Percentiles rank a stretch among this genome's conserved stretches.
Evolutionary conservation across 495 filamentous ascomycete species (phyloP).

Genomic region (Thermochaetoides thermophila): DNA sequence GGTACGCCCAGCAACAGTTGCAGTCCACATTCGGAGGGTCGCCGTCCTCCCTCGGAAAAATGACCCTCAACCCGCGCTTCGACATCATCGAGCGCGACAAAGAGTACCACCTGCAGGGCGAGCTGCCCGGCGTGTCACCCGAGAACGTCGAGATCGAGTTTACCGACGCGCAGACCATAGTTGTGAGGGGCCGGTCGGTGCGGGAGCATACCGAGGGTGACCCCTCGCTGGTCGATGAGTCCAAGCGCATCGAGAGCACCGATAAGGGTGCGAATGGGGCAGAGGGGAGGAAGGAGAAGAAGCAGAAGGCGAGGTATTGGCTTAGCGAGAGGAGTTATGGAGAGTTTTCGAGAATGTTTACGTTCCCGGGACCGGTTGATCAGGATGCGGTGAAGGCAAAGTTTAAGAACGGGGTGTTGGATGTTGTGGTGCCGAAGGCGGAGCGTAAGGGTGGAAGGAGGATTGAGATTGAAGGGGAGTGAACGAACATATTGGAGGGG

Average conservation of each 20-base stretch:
- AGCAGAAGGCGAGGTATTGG: slow-evolving; percentile 50
- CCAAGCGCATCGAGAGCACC: slow-evolving; percentile 13
- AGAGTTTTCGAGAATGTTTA: slow-evolving; percentile 70
- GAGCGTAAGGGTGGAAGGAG: slow-evolving; percentile 25
- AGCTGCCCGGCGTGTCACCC: slow-evolving; percentile 73
- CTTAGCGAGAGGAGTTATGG: slow-evolving; percentile 66
- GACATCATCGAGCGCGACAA: slow-evolving; percentile 60
- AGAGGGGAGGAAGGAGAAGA: background rate
- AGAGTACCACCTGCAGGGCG: slow-evolving; percentile 69
- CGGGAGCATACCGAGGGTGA: slow-evolving; percentile 34
- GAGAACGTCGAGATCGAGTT: slow-evolving; percentile 75
- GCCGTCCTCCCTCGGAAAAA: too few species aligned
- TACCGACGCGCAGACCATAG: slow-evolving; percentile 61
- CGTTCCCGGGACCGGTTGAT: slow-evolving; percentile 59
- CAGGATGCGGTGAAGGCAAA: slow-evolving; percentile 67
- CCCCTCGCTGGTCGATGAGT: slow-evolving; percentile 12
- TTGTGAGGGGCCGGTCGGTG: slow-evolving; percentile 54
- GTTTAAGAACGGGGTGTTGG: slow-evolving; percentile 43
- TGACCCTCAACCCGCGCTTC: slow-evolving; percentile 42
- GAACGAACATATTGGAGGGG: slow-evolving; percentile 1
- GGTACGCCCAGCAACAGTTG: slow-evolving; percentile 26
- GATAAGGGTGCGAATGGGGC: background rate
- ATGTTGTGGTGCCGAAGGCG: slow-evolving; percentile 66
- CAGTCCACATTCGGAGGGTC: slow-evolving; percentile 6
- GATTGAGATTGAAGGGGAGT: slow-evolving; percentile 6